A percentile compares a stretch with the other conserved stretches of the same genome.
Conservation (phyloP, 2,329 filamentous ascomycete species). For the Phialophora macrospora region DNA sequence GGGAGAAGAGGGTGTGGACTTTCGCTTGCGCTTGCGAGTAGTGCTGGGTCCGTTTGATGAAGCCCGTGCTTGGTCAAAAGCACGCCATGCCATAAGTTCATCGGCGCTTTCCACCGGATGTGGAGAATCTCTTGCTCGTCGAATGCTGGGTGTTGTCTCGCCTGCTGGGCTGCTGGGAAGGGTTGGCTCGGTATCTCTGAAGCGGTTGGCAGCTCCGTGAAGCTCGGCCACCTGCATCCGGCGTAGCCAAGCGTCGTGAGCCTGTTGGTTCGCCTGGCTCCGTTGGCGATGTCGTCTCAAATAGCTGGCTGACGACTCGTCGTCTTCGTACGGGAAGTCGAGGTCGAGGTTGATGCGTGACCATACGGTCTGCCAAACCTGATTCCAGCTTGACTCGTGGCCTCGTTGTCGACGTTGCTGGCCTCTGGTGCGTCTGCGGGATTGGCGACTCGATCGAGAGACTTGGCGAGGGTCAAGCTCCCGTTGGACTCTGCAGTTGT, state of each 20-base stretch:
- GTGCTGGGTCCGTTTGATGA: slow-evolving; percentile 58
- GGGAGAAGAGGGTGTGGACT: slow-evolving; percentile 75
- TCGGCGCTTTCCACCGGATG: slow-evolving; percentile 73
- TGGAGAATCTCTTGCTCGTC: slow-evolving; percentile 45
- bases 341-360: slow-evolving; percentile 76
- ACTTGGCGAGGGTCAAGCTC: slow-evolving; percentile 46
- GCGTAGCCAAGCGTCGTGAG: slow-evolving; percentile 77
- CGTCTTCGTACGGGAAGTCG: slow-evolving; percentile 83
- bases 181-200: slow-evolving; percentile 70
- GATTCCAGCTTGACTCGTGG: slow-evolving; percentile 66
- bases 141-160: slow-evolving; percentile 46
- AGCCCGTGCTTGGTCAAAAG: slow-evolving; percentile 82
- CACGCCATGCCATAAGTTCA: slow-evolving; percentile 85
- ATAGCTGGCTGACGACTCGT: slow-evolving; percentile 63
- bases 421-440: slow-evolving; percentile 54
- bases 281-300: slow-evolving; percentile 57
- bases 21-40: slow-evolving; percentile 71
- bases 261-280: slow-evolving; percentile 59
- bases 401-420: slow-evolving; percentile 51
- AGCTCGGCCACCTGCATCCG: slow-evolving; percentile 80
- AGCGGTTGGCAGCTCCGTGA: slow-evolving; percentile 72
- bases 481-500: slow-evolving; percentile 69
- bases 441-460: slow-evolving; percentile 49
- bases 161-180: slow-evolving; percentile 44
- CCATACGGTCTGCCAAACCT: slow-evolving; percentile 90